phyloP scores from a whole-genome alignment of 1,139 yeast species.

The Geotrichum restrictum region DNA sequence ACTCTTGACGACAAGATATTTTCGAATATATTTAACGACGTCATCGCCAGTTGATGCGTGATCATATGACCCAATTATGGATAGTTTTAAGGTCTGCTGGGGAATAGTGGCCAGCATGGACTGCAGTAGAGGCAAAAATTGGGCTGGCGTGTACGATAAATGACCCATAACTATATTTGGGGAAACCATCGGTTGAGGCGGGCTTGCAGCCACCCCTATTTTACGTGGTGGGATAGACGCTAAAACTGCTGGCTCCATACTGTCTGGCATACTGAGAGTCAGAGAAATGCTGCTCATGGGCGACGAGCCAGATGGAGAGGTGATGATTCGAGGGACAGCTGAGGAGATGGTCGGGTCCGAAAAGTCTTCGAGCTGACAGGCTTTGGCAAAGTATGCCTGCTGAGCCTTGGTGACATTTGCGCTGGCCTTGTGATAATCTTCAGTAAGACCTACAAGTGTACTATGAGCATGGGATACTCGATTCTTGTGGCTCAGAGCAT shows the following conservation, averaged over 20 bases:
- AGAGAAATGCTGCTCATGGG: not conserved
- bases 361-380: conserved; percentile 62
- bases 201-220: not conserved
- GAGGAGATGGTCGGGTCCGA: conserved; percentile 10
- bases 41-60: conserved; percentile 61
- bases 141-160: conserved; percentile 31
- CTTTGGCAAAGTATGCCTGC: conserved; percentile 64
- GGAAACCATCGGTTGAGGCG: not conserved
- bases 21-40: conserved; percentile 57
- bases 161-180: conserved; percentile 33
- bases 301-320: conserved; percentile 16
- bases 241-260: conserved; percentile 2
- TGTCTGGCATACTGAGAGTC: conserved; percentile 14
- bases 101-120: conserved; percentile 45
- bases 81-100: conserved; percentile 49
- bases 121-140: conserved; percentile 34
- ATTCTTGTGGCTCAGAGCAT: conserved; percentile 67
- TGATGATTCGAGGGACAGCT: conserved; percentile 17
- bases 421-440: conserved; percentile 47
- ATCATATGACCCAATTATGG: conserved; percentile 64
- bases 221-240: not conserved
- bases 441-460: conserved; percentile 47
- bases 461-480: conserved; percentile 59
- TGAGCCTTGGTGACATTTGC: conserved; percentile 54
- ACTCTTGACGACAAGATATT: conserved; percentile 31